Evolutionary conservation across 108 stramenopile species (phyloP).

Genomic region (Nannochloropsis oceanica): DNA sequence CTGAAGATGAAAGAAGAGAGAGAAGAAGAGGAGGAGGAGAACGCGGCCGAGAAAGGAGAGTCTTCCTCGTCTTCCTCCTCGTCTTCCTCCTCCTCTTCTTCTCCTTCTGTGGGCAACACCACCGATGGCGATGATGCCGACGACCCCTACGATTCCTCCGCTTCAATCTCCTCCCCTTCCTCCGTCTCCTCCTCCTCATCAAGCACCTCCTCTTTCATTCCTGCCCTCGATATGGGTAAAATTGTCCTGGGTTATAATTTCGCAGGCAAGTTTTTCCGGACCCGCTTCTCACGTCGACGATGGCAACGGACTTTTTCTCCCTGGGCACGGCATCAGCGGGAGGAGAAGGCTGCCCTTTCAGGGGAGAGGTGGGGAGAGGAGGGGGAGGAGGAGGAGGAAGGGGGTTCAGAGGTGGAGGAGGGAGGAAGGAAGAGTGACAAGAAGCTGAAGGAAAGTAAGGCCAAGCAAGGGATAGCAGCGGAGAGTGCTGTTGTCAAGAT

Average conservation of each 20-base stretch:
- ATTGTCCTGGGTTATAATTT: not conserved
- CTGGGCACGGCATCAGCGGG: not conserved
- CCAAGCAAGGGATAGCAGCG: not conserved
- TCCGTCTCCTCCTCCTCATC: not conserved
- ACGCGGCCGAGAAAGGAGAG: not conserved
- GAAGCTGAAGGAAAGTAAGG: not conserved
- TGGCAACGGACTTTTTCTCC: not conserved
- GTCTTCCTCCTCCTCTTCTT: not conserved
- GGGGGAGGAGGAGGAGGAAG: not conserved
- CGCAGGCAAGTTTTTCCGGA: not conserved
- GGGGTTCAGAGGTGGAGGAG: not conserved
- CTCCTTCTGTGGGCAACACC: not conserved
- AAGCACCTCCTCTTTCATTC: not conserved
- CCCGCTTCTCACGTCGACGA: not conserved
- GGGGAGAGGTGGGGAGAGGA: too few relatives aligned
- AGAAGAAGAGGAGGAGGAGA: not conserved
- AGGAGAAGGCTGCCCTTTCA: too few relatives aligned
- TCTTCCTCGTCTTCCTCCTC: not conserved
- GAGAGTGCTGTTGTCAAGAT: too few relatives aligned
- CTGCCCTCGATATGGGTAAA: not conserved
- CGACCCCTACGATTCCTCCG: not conserved
- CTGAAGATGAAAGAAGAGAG: too few relatives aligned
- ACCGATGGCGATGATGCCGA: not conserved
- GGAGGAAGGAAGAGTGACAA: not conserved
- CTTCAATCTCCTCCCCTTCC: not conserved